Evolutionary conservation across 2,329 filamentous ascomycete genomes (phyloP).

Genomic region (Aspergillus pseudoglaucus): DNA sequence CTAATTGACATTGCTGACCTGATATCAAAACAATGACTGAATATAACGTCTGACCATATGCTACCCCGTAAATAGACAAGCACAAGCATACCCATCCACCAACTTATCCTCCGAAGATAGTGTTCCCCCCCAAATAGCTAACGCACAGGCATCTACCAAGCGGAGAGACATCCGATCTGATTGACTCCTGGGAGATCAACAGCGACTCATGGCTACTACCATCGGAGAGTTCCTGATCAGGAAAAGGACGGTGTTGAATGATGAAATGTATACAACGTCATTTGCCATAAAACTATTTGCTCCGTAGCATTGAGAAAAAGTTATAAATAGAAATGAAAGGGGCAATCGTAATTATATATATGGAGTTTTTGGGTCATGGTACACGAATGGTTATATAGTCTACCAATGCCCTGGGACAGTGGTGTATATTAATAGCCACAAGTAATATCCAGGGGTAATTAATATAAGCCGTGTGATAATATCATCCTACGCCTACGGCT

Average conservation of each 20-base stretch:
- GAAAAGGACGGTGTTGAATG: neutral
- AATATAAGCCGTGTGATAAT: neutral
- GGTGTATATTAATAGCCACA: neutral
- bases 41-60: too few species aligned
- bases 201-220: neutral
- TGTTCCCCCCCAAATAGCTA: too few species aligned
- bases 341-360: too few species aligned
- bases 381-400: neutral
- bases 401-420: neutral
- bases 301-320: neutral
- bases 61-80: neutral
- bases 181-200: neutral
- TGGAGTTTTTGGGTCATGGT: neutral
- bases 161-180: neutral
- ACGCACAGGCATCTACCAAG: too few species aligned
- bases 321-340: too few species aligned
- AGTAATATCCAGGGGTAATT: neutral
- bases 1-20: too few species aligned
- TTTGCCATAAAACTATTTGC: neutral
- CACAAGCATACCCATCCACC: neutral
- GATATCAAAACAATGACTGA: too few species aligned
- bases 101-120: neutral
- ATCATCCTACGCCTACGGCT: neutral
- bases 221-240: neutral
- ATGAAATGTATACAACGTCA: neutral